Conservation (phyloP, 192 early-diverging fungal genomes). For the Jimgerdemannia flammicorona region DNA sequence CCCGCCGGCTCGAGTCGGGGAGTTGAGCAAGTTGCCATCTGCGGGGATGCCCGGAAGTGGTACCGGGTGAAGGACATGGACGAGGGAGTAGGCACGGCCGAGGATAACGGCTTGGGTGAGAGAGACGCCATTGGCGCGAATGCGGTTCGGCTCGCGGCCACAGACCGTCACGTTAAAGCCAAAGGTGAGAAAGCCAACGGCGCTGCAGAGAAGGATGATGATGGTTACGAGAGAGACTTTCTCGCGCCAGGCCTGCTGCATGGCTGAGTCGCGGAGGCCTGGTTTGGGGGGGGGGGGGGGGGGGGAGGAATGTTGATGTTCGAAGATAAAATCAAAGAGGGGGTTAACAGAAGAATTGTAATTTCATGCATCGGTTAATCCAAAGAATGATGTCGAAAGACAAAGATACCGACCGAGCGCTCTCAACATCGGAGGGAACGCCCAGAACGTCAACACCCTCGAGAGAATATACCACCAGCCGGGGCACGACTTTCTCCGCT, state of each 20-base stretch:
- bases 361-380: not conserved
- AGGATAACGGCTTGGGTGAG: conserved; percentile 54
- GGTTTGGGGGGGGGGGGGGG: not conserved
- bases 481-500: not conserved
- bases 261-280: conserved; percentile 32
- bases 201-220: conserved; percentile 67
- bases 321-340: not conserved
- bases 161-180: conserved; percentile 72
- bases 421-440: conserved; percentile 52
- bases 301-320: too few species aligned
- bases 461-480: conserved; percentile 63
- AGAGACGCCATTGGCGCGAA: conserved; percentile 44
- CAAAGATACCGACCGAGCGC: conserved; percentile 38
- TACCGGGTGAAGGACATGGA: conserved; percentile 49
- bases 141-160: conserved; percentile 38
- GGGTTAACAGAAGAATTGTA: not conserved
- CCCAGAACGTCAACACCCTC: conserved; percentile 67
- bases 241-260: conserved; percentile 86
- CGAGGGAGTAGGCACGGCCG: conserved; percentile 62
- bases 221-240: conserved; percentile 85
- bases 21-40: conserved; percentile 49
- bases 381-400: not conserved
- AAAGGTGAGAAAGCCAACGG: conserved; percentile 82
- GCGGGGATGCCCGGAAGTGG: conserved; percentile 27
- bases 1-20: conserved; percentile 54